A percentile compares a stretch with the other conserved stretches of the same genome.
Evolutionary conservation across 176 grass and related monocot genomes (phyloP).

Genomic region (Carex scoparia): DNA sequence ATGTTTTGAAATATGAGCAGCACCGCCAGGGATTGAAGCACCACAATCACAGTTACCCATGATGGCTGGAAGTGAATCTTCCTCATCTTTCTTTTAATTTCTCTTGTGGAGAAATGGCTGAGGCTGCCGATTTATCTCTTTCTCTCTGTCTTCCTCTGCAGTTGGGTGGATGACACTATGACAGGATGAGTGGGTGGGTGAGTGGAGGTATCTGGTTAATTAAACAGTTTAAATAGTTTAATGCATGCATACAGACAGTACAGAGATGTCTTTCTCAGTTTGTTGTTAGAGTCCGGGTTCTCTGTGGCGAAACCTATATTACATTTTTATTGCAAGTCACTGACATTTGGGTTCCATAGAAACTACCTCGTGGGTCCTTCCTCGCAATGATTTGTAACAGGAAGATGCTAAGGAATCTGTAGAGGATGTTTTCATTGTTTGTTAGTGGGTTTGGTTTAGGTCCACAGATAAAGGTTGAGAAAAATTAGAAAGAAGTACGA

Average conservation of each 20-base stretch:
- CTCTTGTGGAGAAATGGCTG: background rate
- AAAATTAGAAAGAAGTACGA: conserved; percentile 6
- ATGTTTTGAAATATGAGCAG: conserved; percentile 16
- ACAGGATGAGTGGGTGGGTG: background rate
- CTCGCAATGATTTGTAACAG: background rate
- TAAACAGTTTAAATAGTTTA: background rate
- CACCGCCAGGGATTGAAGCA: background rate
- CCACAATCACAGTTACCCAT: conserved; percentile 4
- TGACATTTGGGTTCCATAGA: background rate
- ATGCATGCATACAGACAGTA: background rate
- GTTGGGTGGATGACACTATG: background rate
- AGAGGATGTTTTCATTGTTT: background rate
- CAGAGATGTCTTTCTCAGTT: conserved; percentile 12
- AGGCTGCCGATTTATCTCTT: background rate
- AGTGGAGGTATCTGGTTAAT: conserved; percentile 1
- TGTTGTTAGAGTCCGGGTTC: background rate
- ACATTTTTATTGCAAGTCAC: no score
- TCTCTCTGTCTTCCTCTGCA: background rate
- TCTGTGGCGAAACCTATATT: background rate
- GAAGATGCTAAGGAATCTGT: background rate
- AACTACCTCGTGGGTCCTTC: background rate
- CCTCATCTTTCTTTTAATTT: background rate
- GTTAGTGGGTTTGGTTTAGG: background rate
- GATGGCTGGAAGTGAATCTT: conserved; percentile 19
- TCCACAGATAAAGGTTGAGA: background rate